Evolutionary conservation across 2,329 filamentous ascomycete genomes (phyloP), one percentile per base, ranked within the genome.

Genomic region (Remersonia thermophila): DNA sequence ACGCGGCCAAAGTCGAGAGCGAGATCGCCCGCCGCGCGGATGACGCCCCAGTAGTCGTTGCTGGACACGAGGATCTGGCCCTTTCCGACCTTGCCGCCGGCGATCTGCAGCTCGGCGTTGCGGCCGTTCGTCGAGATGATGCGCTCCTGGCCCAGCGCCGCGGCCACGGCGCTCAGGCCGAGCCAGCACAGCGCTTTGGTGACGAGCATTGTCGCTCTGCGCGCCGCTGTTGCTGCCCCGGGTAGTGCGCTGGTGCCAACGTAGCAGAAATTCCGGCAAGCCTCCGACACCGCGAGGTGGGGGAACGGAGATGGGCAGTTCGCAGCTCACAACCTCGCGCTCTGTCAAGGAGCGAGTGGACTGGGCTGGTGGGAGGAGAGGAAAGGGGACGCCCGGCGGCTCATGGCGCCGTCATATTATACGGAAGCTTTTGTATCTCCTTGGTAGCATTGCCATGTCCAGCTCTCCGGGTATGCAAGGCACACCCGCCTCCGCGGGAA

Each of bases 1-100:
- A 83, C 77, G n/a, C 74, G 70, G 12, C 77, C 77, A 57, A 84
- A 80, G 53, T 84, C 80, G 3, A 63, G 50, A 0, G 77, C 75
- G 8, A 84, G 64, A 53, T 84, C 79, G 27, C 74, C 65, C 0
- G 76, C 79, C 4, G 75, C 77, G 17, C 78, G 69, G 36, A 81
- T 65, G 1, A 83, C 79, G 38, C 77, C 79, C 58, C 73, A 77
- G 62, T 71, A 80, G 41, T 83, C 78, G 37, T 70, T 59, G 14
- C 55, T 48, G 8, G 71, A 70, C n/a, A 76, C 61, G 3, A 70
- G 57, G 34, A 79, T 72, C 49, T 71, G 66, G 0, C 65, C 59
- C 33, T 55, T 46, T 10, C 55, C 50, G 15, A 55, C 43, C 3
- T 51, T 47, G 9, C 56, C 60, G 52, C 63, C 49, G 40, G 57